These are phyloP conservation scores for Lachancea mirantina DNA, from an alignment of 805 yeast genomes.

Conservation along the genomic window DNA sequence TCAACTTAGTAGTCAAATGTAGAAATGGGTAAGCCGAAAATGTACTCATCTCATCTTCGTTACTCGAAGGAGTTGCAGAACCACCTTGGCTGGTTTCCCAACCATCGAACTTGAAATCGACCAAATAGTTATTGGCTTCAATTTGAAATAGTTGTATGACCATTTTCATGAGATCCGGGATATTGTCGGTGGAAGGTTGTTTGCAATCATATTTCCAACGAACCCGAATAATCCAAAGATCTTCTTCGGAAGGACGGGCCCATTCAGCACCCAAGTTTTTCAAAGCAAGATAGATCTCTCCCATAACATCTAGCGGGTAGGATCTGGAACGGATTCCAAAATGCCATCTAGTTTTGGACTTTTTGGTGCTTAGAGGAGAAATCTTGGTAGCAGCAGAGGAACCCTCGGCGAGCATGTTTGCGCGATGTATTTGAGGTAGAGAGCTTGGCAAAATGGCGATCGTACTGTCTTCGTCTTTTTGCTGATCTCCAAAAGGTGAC, in stretches of 20 bases:
- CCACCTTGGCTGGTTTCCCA: slow-evolving; percentile 60
- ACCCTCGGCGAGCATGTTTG: slow-evolving; percentile 70
- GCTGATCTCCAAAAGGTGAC: slow-evolving; percentile 26
- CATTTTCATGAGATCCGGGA: slow-evolving; percentile 88
- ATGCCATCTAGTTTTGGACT: slow-evolving; percentile 95
- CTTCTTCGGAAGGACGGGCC: slow-evolving; percentile 93
- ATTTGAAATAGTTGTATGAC: slow-evolving; percentile 92
- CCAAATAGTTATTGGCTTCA: slow-evolving; percentile 92
- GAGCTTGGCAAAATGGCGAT: slow-evolving; percentile 92
- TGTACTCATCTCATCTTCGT: slow-evolving; percentile 73
- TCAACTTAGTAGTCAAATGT: slow-evolving; percentile 83
- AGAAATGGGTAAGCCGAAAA: slow-evolving; percentile 93
- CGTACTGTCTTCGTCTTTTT: slow-evolving; percentile 48
- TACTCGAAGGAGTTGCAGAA: slow-evolving; percentile 21
- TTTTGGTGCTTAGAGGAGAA: slow-evolving; percentile 60
- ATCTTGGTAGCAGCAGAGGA: slow-evolving; percentile 41
- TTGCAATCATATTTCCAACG: slow-evolving; percentile 76
- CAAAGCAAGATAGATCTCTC: slow-evolving; percentile 91
- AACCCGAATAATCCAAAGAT: slow-evolving; percentile 90
- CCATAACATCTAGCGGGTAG: slow-evolving; percentile 97
- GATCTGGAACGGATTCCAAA: slow-evolving; percentile 95
- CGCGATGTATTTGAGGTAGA: slow-evolving; percentile 88
- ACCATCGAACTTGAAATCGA: slow-evolving; percentile 96
- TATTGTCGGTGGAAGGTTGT: slow-evolving; percentile 29
- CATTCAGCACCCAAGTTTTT: slow-evolving; percentile 94